phyloP scores from a whole-genome alignment of 1,284 basidiomycete species.

The Pyrrhoderma lamaoense region DNA sequence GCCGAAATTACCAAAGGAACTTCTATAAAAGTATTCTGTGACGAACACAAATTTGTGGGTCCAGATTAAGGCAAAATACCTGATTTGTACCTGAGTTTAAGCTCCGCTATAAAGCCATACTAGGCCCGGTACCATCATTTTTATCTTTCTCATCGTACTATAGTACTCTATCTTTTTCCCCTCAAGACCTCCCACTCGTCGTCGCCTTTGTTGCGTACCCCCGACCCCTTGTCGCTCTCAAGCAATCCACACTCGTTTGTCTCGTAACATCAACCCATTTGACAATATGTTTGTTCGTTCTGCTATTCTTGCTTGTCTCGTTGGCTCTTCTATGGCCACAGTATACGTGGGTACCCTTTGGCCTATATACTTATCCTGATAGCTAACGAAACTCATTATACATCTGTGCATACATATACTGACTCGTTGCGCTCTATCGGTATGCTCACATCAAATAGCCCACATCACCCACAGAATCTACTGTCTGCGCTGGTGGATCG shows the following conservation, averaged over 20 bases:
- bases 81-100: constrained; percentile 2
- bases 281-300: constrained; percentile 45
- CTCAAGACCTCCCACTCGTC: neutral
- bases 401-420: too few species aligned
- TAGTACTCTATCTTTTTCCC: neutral
- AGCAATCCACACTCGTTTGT: constrained; percentile 15
- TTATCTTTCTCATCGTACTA: constrained; percentile 1
- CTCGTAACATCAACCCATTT: neutral
- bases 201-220: neutral
- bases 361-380: neutral
- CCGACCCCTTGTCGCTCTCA: constrained; percentile 9
- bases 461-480: constrained; percentile 49
- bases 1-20: too few species aligned
- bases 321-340: constrained; percentile 46
- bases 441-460: constrained; percentile 35
- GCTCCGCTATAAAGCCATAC: constrained; percentile 4
- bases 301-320: constrained; percentile 46
- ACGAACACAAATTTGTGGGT: too few species aligned
- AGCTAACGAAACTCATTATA: neutral
- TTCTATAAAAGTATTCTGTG: too few species aligned
- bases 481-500: constrained; percentile 54
- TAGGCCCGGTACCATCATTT: neutral
- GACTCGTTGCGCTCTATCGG: too few species aligned
- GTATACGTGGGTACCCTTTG: constrained; percentile 44
- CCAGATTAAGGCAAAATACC: neutral